phyloP scores from a whole-genome alignment of 139 green algal genomes.

The Tetradesmus lagerheimii region DNA sequence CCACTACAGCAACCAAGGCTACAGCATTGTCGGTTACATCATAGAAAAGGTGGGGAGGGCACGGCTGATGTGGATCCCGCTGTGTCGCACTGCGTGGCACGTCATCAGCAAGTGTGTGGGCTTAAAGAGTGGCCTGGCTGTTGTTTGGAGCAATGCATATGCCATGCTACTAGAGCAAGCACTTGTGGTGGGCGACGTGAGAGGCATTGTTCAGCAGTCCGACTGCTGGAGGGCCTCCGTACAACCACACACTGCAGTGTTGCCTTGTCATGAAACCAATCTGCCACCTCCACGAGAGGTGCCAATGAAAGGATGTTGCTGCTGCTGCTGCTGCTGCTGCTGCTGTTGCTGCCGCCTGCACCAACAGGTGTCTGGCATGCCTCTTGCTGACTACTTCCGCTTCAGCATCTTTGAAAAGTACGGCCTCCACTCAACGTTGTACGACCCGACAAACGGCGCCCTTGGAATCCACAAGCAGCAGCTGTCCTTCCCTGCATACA shows the following conservation, averaged over 20 bases:
- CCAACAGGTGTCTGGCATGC: slow-evolving; percentile 16
- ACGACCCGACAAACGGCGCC: background rate
- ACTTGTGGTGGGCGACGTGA: too few relatives aligned
- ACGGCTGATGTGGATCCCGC: background rate
- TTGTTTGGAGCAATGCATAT: too few relatives aligned
- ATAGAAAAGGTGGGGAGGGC: slow-evolving; percentile 12
- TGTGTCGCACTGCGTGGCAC: background rate
- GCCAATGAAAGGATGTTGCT: background rate
- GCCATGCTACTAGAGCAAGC: too few relatives aligned
- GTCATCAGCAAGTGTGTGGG: too few relatives aligned
- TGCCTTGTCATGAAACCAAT: too few relatives aligned
- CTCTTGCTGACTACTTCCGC: slow-evolving; percentile 15
- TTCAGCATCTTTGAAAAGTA: background rate
- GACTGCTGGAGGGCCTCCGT: too few relatives aligned
- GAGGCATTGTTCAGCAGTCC: too few relatives aligned
- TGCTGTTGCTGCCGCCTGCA: background rate
- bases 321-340: background rate
- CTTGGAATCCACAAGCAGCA: background rate
- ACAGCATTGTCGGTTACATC: slow-evolving; percentile 1
- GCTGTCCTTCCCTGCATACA: slow-evolving; percentile 23
- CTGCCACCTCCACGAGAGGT: too few relatives aligned
- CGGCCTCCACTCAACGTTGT: background rate
- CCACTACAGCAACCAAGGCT: slow-evolving; percentile 37
- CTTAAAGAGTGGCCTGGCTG: too few relatives aligned
- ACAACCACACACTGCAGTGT: too few relatives aligned